Evolutionary conservation across 2,329 filamentous ascomycete species (phyloP).

Genomic region (Pestalotiopsis sp.): DNA sequence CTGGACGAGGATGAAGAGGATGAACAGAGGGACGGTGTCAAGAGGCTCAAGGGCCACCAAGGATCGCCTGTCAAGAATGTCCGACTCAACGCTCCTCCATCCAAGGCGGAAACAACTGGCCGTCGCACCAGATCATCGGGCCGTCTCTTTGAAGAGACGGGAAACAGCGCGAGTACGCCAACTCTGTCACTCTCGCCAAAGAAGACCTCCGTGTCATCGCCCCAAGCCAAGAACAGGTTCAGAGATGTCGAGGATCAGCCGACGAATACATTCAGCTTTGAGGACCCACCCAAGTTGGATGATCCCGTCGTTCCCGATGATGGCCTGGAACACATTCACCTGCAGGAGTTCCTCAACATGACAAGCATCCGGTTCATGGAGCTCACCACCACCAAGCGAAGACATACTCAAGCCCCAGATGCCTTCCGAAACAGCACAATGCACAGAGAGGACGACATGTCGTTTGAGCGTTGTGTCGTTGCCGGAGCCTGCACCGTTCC

Average conservation of each 20-base stretch:
- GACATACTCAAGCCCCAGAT: constrained; percentile 75
- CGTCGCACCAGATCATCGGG: constrained; percentile 54
- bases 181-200: constrained; percentile 51
- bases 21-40: constrained; percentile 61
- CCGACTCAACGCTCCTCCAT: constrained; percentile 69
- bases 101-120: constrained; percentile 67
- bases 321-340: constrained; percentile 68
- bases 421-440: constrained; percentile 44
- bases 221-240: constrained; percentile 58
- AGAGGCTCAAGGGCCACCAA: constrained; percentile 72
- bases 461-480: constrained; percentile 79
- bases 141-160: constrained; percentile 47
- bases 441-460: constrained; percentile 53
- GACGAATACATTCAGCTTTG: constrained; percentile 44
- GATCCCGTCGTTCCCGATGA: constrained; percentile 51
- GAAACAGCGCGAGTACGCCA: constrained; percentile 39
- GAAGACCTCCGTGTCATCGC: constrained; percentile 54
- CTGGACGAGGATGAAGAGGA: constrained; percentile 69
- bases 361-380: constrained; percentile 99
- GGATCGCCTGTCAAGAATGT: constrained; percentile 79
- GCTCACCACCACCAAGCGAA: constrained; percentile 90
- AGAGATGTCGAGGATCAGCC: constrained; percentile 54
- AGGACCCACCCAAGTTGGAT: constrained; percentile 43
- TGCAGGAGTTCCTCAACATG: constrained; percentile 93
- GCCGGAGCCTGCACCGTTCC: constrained; percentile 90